Conservation (phyloP, 306 rosid species). For the Quercus suber region DNA sequence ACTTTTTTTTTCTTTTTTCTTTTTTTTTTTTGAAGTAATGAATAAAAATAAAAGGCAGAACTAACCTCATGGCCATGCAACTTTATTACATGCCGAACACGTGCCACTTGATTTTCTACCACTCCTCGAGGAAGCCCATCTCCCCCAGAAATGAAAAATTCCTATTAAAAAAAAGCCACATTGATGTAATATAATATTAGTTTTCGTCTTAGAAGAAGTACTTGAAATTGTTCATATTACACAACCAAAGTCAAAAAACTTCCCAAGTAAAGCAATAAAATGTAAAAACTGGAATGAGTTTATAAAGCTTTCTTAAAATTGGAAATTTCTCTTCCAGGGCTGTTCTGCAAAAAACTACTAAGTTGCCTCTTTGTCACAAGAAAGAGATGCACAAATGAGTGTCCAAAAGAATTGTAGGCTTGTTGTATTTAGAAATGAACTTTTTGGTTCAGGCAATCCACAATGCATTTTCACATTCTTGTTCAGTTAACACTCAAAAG, state of each 20-base stretch:
- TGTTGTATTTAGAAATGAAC: not conserved
- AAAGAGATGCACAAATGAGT: not conserved
- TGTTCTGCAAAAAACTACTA: not conserved
- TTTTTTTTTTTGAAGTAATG: conserved; percentile 4
- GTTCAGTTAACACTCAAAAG: conserved; percentile 15
- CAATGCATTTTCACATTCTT: not conserved
- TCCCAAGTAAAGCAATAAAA: not conserved
- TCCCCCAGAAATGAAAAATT: conserved; percentile 96
- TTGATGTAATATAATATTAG: not conserved
- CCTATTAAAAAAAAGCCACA: conserved; percentile 42
- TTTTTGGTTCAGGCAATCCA: not conserved
- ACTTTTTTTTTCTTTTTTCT: not conserved
- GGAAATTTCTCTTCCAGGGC: not conserved
- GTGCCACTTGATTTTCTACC: conserved; percentile 93
- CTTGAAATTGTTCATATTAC: not conserved
- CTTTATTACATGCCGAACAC: conserved; percentile 68
- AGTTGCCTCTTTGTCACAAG: not conserved
- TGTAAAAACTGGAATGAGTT: not conserved
- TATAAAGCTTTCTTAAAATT: not conserved
- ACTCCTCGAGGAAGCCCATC: conserved; percentile 99
- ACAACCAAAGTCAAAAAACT: not conserved
- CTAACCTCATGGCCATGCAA: conserved; percentile 83
- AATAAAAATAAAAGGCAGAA: conserved; percentile 23
- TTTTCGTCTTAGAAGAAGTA: not conserved
- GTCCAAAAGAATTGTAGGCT: not conserved